These are phyloP conservation scores for Rugosomyces carneus DNA, from an alignment of 1,284 basidiomycete genomes.

Conservation along the genomic window DNA sequence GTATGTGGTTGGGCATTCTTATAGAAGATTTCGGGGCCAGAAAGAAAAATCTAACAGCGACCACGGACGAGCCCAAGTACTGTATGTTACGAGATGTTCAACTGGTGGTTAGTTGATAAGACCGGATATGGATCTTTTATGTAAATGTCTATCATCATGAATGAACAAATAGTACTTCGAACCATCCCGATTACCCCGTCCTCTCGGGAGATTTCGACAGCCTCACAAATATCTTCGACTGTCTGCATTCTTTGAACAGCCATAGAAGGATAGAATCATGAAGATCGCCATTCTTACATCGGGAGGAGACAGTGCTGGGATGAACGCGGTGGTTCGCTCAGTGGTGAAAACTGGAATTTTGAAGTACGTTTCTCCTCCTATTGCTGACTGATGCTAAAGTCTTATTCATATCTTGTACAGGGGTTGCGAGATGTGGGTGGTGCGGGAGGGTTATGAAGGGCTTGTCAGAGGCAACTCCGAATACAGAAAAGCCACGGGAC, in stretches of 20 bases:
- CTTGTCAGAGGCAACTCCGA: slow-evolving; percentile 71
- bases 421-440: slow-evolving; percentile 89
- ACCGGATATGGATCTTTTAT: not conserved
- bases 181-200: not conserved
- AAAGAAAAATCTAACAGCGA: not conserved
- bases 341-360: slow-evolving; percentile 88
- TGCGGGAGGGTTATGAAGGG: slow-evolving; percentile 97
- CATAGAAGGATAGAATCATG: slow-evolving; percentile 34
- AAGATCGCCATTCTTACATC: slow-evolving; percentile 92
- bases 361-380: slow-evolving; percentile 46
- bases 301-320: slow-evolving; percentile 95
- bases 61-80: not conserved
- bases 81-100: not conserved
- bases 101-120: not conserved
- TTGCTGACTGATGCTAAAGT: slow-evolving; percentile 1
- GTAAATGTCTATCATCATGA: not conserved
- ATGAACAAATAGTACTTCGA: not conserved
- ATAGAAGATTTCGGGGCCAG: not conserved
- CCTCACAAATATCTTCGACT: not conserved
- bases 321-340: slow-evolving; percentile 92
- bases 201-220: not conserved
- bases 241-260: not conserved
- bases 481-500: slow-evolving; percentile 18
- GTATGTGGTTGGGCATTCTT: too few relatives aligned
- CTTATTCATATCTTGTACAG: slow-evolving; percentile 33